Evolutionary conservation across 2,329 filamentous ascomycete genomes (phyloP), one percentile per base, ranked within the genome.

Genomic region (Aspergillus sclerotialis): DNA sequence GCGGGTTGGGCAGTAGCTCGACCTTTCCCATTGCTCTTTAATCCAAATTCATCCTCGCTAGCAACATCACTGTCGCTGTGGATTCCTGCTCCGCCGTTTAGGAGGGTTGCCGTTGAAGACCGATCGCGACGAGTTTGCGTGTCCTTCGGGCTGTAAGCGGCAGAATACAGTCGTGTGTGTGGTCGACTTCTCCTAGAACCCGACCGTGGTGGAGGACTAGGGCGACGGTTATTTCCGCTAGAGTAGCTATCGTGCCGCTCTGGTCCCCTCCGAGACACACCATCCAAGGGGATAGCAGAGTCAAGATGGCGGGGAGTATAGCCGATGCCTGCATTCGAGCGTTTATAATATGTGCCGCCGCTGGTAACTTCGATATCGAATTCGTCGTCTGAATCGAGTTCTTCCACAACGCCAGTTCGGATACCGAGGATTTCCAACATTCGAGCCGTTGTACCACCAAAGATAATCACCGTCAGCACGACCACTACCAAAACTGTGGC

Each of bases 401-500:
- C 92, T 51, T 98, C 92, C 0, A 95, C 85, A 0, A 98, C 90
- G 1, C 92, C 92, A 0, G 90, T 98, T 37, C 87, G 79, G 42
- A 98, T 98, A n/a, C 88, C 84, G 11, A 96, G 68, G 35, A 98
- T 98, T 59, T 98, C 92, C 12, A 98, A 71, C 92, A 98, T 98
- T 36, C 90, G 82, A 9, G 90, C 89, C 1, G 92, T 98, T 5
- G 92, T 98, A 33, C 92, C 92, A 36, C 92, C 92, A 52, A 98
- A 98, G 43, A 98, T 96, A 63, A 98, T 98, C 50, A 98, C 92
- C 0, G 92, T 96, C 40, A 98, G 69, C 50, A 98, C 90, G 4
- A 98, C 92, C 0, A 96, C 92, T 7, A 98, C 89, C 8, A 98
- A 70, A n/a, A 98, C 90, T 0, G 92, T 98, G 5, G 92, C 92